Conservation (phyloP, 2,329 filamentous ascomycete genomes). For the Pseudogymnoascus sp. region DNA sequence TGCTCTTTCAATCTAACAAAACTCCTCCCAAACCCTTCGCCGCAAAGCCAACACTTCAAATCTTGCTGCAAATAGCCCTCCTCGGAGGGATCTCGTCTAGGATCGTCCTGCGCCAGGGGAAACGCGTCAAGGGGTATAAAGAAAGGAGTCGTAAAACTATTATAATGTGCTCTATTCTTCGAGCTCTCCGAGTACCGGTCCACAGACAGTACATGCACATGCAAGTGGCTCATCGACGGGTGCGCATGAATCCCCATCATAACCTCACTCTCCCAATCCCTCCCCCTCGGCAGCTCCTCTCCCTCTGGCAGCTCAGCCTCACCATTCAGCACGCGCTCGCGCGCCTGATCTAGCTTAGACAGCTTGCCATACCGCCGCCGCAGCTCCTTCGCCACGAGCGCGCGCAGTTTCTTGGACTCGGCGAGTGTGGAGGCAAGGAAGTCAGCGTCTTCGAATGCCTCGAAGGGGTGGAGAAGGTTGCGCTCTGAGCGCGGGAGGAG, state of each 20-base stretch:
- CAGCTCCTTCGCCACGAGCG: constrained; percentile 66
- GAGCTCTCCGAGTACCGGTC: constrained; percentile 68
- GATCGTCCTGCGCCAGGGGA: constrained; percentile 60
- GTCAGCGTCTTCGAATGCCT: constrained; percentile 60
- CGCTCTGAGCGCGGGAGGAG: constrained; percentile 69
- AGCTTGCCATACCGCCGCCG: constrained; percentile 55
- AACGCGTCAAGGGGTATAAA: constrained; percentile 73
- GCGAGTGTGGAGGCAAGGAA: constrained; percentile 58
- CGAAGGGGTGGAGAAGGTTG: constrained; percentile 62
- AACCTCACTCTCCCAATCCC: constrained; percentile 72
- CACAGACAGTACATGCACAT: constrained; percentile 76
- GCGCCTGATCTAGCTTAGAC: constrained; percentile 54
- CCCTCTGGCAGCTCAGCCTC: constrained; percentile 41
- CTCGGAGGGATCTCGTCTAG: constrained; percentile 46
- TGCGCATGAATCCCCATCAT: constrained; percentile 74
- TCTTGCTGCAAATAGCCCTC: constrained; percentile 55
- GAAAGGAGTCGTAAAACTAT: constrained; percentile 82
- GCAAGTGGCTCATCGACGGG: constrained; percentile 86
- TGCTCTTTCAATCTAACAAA: constrained; percentile 71
- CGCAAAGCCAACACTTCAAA: constrained; percentile 80
- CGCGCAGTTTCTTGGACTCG: constrained; percentile 53
- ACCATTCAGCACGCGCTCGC: constrained; percentile 57
- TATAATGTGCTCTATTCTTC: constrained; percentile 82
- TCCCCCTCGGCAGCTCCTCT: constrained; percentile 53
- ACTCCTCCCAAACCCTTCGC: constrained; percentile 60